phyloP scores from a whole-genome alignment of 179 eudicot species.

The Gypsophila paniculata region DNA sequence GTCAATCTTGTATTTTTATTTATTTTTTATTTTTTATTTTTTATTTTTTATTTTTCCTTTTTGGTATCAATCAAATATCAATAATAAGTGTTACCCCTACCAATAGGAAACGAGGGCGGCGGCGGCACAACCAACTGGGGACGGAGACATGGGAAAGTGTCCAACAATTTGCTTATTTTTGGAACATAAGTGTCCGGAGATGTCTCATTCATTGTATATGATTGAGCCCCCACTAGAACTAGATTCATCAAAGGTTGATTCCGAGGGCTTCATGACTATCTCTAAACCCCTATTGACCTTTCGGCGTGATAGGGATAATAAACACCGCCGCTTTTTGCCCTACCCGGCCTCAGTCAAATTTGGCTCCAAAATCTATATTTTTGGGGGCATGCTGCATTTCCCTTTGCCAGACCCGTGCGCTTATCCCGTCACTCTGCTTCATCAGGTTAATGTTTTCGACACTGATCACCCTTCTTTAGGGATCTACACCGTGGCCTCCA shows the following conservation, averaged over 20 bases:
- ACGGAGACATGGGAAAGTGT: slow-evolving; percentile 6
- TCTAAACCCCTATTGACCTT: too few species aligned
- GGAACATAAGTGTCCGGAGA: not conserved
- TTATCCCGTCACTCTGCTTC: too few species aligned
- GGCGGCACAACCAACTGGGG: too few species aligned
- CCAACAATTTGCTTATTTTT: not conserved
- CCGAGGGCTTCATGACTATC: not conserved
- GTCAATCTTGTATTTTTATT: too few species aligned
- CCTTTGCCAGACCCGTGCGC: too few species aligned
- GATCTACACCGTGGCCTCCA: not conserved
- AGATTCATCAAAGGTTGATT: too few species aligned
- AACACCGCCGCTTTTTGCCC: not conserved
- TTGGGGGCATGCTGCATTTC: not conserved
- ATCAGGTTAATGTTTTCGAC: not conserved
- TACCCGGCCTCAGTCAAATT: not conserved
- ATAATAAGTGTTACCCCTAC: too few species aligned
- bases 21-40: too few species aligned
- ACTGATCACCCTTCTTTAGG: not conserved
- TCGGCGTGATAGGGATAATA: too few species aligned
- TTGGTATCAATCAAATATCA: too few species aligned
- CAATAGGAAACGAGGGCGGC: too few species aligned
- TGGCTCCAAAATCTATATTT: not conserved
- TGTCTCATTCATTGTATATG: slow-evolving; percentile 11
- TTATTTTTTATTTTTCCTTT: too few species aligned
- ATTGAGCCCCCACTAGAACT: slow-evolving; percentile 14